A percentile compares a stretch with the other conserved stretches of the same genome.
Conservation (phyloP, 208 protist species). For the Hexamita inflata region DNA sequence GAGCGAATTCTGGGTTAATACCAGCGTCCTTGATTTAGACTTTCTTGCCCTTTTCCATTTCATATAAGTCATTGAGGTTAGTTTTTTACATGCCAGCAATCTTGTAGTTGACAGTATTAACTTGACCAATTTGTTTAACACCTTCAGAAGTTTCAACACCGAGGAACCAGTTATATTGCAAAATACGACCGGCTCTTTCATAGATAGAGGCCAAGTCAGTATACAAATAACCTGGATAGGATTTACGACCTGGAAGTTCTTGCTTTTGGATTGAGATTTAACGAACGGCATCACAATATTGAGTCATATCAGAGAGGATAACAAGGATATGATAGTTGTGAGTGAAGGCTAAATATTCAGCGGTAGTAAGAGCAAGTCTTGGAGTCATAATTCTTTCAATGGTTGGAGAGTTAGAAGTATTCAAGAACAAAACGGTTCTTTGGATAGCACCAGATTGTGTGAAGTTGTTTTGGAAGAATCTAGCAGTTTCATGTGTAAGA, state of each 20-base stretch:
- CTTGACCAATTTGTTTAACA: not conserved
- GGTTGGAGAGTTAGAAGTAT: constrained; percentile 91
- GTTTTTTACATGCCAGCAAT: not conserved
- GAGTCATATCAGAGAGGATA: constrained; percentile 82
- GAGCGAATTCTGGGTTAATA: not conserved
- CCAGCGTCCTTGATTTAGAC: not conserved
- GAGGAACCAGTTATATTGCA: constrained; percentile 54
- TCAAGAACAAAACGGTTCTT: constrained; percentile 85
- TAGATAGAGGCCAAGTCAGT: constrained; percentile 98
- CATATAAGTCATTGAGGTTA: not conserved
- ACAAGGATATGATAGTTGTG: constrained; percentile 85
- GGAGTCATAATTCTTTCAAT: constrained; percentile 99
- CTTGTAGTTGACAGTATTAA: not conserved
- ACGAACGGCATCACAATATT: constrained; percentile 98
- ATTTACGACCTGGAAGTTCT: constrained; percentile 95
- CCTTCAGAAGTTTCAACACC: not conserved
- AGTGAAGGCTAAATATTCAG: constrained; percentile 98
- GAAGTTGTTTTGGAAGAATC: constrained; percentile 99
- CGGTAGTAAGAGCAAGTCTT: constrained; percentile 82
- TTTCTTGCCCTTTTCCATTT: not conserved
- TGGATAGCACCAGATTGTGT: constrained; percentile 96
- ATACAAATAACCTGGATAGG: constrained; percentile 99
- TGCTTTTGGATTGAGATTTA: constrained; percentile 96
- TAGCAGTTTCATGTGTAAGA: constrained; percentile 95
- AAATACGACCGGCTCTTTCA: constrained; percentile 95